These are phyloP conservation scores for Flaveria ramosissima DNA, from an alignment of 129 eudicot species.

Conservation along the genomic window DNA sequence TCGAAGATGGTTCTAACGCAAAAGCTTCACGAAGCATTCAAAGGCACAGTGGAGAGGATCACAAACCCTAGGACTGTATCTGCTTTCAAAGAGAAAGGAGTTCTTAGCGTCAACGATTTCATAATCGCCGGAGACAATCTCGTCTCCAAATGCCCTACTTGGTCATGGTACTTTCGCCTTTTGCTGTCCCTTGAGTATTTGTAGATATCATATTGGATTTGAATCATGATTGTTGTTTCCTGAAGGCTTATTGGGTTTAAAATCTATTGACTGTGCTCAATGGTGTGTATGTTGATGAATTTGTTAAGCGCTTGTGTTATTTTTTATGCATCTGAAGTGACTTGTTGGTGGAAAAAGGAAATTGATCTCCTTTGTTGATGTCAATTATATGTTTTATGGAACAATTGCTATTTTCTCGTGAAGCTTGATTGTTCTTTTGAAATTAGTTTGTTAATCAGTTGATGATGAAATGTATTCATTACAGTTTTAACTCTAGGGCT, in stretches of 20 bases:
- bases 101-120: slow-evolving; percentile 78
- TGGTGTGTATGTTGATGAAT: too few species aligned
- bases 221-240: slow-evolving; percentile 3
- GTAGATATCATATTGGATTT: background rate
- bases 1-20: slow-evolving; percentile 65
- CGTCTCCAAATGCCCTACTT: slow-evolving; percentile 94
- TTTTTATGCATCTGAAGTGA: too few species aligned
- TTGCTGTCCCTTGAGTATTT: too few species aligned
- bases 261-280: too few species aligned
- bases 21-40: slow-evolving; percentile 87
- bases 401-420: background rate
- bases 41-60: slow-evolving; percentile 89
- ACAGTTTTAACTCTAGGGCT: background rate
- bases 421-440: background rate
- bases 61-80: slow-evolving; percentile 90
- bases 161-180: slow-evolving; percentile 82
- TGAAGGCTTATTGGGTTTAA: too few species aligned
- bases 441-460: background rate
- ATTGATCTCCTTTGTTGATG: too few species aligned
- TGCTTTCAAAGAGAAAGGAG: slow-evolving; percentile 95
- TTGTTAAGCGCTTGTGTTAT: too few species aligned
- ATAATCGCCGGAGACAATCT: slow-evolving; percentile 92
- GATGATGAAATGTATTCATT: too few species aligned
- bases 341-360: too few species aligned
- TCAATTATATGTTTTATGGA: too few species aligned